phyloP scores from a whole-genome alignment of 345 rosid genomes.

The Aquilaria yunnanensis region DNA sequence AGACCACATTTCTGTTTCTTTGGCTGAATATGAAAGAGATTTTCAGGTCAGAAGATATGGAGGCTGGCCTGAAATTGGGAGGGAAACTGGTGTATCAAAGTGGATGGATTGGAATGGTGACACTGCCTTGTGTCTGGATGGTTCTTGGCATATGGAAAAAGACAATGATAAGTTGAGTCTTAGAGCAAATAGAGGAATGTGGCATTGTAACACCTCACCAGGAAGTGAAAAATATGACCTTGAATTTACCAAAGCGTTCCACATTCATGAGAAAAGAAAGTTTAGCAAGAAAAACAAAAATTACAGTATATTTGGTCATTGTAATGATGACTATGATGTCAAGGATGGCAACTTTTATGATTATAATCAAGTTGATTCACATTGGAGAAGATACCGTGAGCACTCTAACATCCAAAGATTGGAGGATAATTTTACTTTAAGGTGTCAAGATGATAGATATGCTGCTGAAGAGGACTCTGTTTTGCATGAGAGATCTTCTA shows the following conservation, averaged over 20 bases:
- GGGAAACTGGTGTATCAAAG: constrained; percentile 22
- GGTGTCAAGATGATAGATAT: constrained; percentile 21
- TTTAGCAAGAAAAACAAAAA: constrained; percentile 24
- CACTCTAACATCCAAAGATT: constrained; percentile 13
- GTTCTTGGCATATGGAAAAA: constrained; percentile 20
- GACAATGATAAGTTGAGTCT: constrained; percentile 22
- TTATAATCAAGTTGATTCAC: constrained; percentile 13
- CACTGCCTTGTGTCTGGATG: constrained; percentile 28
- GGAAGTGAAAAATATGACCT: constrained; percentile 18
- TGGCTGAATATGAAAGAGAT: constrained; percentile 22
- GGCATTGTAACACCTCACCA: constrained; percentile 17
- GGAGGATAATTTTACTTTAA: constrained; percentile 25
- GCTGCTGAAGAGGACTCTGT: constrained; percentile 21
- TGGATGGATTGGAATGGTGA: constrained; percentile 27
- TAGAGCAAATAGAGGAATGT: constrained; percentile 21
- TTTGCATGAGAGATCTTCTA: constrained; percentile 20
- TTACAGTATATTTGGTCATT: constrained; percentile 14
- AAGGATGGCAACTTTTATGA: constrained; percentile 19
- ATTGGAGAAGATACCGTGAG: constrained; percentile 24
- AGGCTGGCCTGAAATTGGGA: constrained; percentile 18
- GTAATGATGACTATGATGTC: constrained; percentile 6
- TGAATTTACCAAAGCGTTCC: constrained; percentile 12
- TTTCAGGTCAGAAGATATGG: constrained; percentile 22
- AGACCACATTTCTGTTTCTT: constrained; percentile 18
- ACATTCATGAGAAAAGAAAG: constrained; percentile 17